Evolutionary conservation across 768 basidiomycete species (phyloP).

Genomic region (Chalciporus pseudorubinellus): DNA sequence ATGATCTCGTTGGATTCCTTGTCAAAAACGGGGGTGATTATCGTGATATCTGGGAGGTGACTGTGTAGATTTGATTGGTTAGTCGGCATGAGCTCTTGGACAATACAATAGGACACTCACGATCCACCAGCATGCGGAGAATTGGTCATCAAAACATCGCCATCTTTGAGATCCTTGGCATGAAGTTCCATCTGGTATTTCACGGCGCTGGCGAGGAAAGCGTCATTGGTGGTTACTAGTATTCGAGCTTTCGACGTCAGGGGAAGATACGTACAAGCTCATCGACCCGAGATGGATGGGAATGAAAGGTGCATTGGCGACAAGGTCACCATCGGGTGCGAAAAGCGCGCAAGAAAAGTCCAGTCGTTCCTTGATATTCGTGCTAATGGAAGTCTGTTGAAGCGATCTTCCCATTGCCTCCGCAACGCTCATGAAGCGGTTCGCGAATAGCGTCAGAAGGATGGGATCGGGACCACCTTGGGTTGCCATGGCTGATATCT

Average conservation of each 20-base stretch:
- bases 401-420: slow-evolving; percentile 93
- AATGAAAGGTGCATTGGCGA: slow-evolving; percentile 92
- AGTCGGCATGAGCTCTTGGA: neutral
- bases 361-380: slow-evolving; percentile 94
- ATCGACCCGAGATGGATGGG: slow-evolving; percentile 86
- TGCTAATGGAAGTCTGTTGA: slow-evolving; percentile 86
- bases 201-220: slow-evolving; percentile 78
- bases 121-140: slow-evolving; percentile 87
- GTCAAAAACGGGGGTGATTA: slow-evolving; percentile 90
- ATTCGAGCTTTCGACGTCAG: neutral
- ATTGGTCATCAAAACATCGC: slow-evolving; percentile 93
- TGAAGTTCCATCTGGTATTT: slow-evolving; percentile 86
- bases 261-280: slow-evolving; percentile 67
- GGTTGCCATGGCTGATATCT: slow-evolving; percentile 13
- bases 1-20: slow-evolving; percentile 66
- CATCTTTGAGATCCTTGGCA: slow-evolving; percentile 70
- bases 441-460: slow-evolving; percentile 86
- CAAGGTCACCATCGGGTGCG: slow-evolving; percentile 89
- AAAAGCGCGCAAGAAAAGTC: slow-evolving; percentile 96
- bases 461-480: slow-evolving; percentile 71
- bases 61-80: slow-evolving; percentile 27
- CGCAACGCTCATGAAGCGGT: slow-evolving; percentile 96
- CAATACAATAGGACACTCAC: slow-evolving; percentile 43
- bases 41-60: slow-evolving; percentile 85
- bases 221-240: too few species aligned